Evolutionary conservation across 1,139 yeast genomes (phyloP).

Genomic region (Zygoascus hellenicus): DNA sequence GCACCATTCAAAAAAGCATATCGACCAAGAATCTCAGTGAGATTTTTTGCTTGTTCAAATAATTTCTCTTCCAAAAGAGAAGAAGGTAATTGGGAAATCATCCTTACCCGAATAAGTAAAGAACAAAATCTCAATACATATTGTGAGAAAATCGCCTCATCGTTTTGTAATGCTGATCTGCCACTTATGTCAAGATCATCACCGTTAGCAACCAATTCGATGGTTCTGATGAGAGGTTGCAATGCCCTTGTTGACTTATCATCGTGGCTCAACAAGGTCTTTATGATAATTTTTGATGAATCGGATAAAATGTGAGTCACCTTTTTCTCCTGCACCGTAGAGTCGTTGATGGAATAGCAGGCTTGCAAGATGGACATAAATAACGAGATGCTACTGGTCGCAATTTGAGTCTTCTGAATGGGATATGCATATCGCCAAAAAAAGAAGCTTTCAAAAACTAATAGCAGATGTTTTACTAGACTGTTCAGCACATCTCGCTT

Average conservation of each 20-base stretch:
- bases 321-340: slow-evolving; percentile 37
- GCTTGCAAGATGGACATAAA: slow-evolving; percentile 52
- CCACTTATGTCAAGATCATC: slow-evolving; percentile 33
- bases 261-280: slow-evolving; percentile 44
- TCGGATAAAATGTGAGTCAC: slow-evolving; percentile 22
- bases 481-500: slow-evolving; percentile 44
- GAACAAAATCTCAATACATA: slow-evolving; percentile 41
- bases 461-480: slow-evolving; percentile 51
- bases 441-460: slow-evolving; percentile 66
- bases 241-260: slow-evolving; percentile 51
- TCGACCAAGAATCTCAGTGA: slow-evolving; percentile 56
- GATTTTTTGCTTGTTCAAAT: slow-evolving; percentile 49
- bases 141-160: slow-evolving; percentile 30
- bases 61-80: slow-evolving; percentile 61
- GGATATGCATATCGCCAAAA: slow-evolving; percentile 60
- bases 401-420: slow-evolving; percentile 57
- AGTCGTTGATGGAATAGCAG: slow-evolving; percentile 54
- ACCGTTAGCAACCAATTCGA: slow-evolving; percentile 44
- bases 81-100: slow-evolving; percentile 43
- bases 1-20: slow-evolving; percentile 45
- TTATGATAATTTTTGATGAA: slow-evolving; percentile 26
- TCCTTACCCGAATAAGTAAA: slow-evolving; percentile 50
- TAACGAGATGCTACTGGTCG: slow-evolving; percentile 49
- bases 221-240: slow-evolving; percentile 48
- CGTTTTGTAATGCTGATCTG: slow-evolving; percentile 31